Conservation (phyloP, 495 filamentous ascomycete species). For the Glarea lozoyensis region DNA sequence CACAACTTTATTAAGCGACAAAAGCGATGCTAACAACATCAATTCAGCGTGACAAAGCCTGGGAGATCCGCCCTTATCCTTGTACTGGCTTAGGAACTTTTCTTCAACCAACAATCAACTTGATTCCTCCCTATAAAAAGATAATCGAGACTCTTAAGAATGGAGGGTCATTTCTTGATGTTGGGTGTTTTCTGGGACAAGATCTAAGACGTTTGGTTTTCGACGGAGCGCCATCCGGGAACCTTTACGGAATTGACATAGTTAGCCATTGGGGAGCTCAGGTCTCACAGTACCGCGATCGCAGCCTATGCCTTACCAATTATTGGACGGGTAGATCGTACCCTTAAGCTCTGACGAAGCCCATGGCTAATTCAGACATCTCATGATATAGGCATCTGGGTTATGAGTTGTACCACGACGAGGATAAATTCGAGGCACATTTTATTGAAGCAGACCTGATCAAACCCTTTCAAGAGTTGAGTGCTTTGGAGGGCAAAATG, state of each 20-base stretch:
- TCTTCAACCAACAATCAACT: neutral
- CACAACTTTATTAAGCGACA: neutral
- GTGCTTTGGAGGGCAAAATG: slow-evolving; percentile 12
- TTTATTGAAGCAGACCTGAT: slow-evolving; percentile 10
- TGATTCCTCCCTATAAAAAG: neutral
- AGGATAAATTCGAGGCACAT: slow-evolving; percentile 9
- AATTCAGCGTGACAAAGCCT: neutral
- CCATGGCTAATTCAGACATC: too few relatives aligned
- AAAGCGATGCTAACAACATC: neutral
- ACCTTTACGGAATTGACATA: slow-evolving; percentile 25
- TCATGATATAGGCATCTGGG: too few relatives aligned
- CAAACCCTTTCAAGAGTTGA: slow-evolving; percentile 3
- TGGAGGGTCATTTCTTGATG: slow-evolving; percentile 21
- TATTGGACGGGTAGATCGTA: too few relatives aligned
- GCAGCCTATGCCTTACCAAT: too few relatives aligned
- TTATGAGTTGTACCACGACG: slow-evolving; percentile 25
- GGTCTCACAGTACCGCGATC: too few relatives aligned
- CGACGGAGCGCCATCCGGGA: slow-evolving; percentile 22
- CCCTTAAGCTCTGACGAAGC: too few relatives aligned
- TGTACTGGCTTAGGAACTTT: neutral
- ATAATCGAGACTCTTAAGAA: slow-evolving; percentile 13
- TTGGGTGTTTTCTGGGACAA: slow-evolving; percentile 27
- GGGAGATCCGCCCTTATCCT: neutral
- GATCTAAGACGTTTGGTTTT: slow-evolving; percentile 26
- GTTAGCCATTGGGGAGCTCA: slow-evolving; percentile 17